Evolutionary conservation across 345 rosid genomes (phyloP).

Genomic region (Dipteronia sinensis): DNA sequence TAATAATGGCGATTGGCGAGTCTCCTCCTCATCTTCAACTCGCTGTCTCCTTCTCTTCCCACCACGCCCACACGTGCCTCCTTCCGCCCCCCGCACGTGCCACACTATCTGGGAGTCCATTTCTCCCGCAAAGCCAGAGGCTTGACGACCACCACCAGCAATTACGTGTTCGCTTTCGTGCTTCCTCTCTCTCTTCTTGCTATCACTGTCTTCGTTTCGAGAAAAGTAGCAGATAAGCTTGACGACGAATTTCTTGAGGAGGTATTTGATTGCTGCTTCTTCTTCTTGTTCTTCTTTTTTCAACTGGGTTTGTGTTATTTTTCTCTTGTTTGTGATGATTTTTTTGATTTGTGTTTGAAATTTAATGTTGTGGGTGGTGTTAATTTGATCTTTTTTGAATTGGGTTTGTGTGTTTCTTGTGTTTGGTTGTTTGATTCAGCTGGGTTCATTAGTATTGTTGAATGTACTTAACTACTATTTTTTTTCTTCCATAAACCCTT

Average conservation of each 20-base stretch:
- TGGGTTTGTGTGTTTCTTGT: not conserved
- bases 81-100: slow-evolving; percentile 15
- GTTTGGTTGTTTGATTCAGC: too few relatives aligned
- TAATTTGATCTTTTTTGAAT: not conserved
- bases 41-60: slow-evolving; percentile 23
- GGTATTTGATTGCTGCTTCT: too few relatives aligned
- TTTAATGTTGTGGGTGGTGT: not conserved
- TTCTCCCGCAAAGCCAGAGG: slow-evolving; percentile 37
- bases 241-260: slow-evolving; percentile 72
- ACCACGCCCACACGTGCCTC: slow-evolving; percentile 19
- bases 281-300: too few relatives aligned
- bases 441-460: too few relatives aligned
- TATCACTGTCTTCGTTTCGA: slow-evolving; percentile 63
- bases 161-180: slow-evolving; percentile 63
- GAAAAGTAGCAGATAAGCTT: slow-evolving; percentile 68
- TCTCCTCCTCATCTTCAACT: slow-evolving; percentile 40
- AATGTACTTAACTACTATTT: not conserved
- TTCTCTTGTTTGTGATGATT: not conserved
- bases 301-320: not conserved
- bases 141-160: slow-evolving; percentile 38
- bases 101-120: slow-evolving; percentile 6
- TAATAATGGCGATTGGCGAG: slow-evolving; percentile 51
- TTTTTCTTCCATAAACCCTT: not conserved
- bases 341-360: not conserved
- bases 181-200: slow-evolving; percentile 75